Base-by-base conservation (phyloP, 257 asterid species). In the Apocynum venetum region DNA sequence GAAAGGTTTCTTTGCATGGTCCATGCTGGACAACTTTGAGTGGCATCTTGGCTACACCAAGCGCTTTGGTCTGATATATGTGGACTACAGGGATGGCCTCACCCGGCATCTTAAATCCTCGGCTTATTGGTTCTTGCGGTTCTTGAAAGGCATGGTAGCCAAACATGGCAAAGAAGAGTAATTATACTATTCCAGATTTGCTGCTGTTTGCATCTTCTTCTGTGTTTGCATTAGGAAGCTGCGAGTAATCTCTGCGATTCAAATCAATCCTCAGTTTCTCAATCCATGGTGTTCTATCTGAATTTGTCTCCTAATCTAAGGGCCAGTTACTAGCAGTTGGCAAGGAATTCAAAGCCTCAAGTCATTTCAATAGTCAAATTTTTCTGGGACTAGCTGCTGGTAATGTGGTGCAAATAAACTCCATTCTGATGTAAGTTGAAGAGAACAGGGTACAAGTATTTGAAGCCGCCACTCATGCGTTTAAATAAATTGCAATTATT, bases 61-160 rank as follows among this genome's bases (percentile, higher is more conserved):
- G 77, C 81, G 79, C 68, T 81, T 77, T n/a, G 84, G 85, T 52
- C 76, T 73, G 77, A 66, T 84, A 57, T 85, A 83, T 14, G 90
- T 87, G 63, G 91, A 89, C 89, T 87, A 44, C 79, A 75, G 71
- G 74, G 82, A 85, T 35, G 80, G 82, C 75, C 81, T 83, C 60
- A 70, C 78, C 14, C 80, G 89, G 1, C 90, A 82, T 74, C 84
- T 80, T 13, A 86, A 89, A 81, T 83, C 89, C 25, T 85, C 92
- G 17, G 92, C 92, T 79, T 79, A 87, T 79, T 89, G 90, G 90
- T 89, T 85, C 79, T 60, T 75, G 78, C 81, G 80, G 81, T 83
- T 86, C 70, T 70, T 87, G 74, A 84, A 82, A 78, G 86, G 73
- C 12, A 77, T 73, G 55, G 81, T 44, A 70, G 85, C 38, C 36